Base-by-base conservation (phyloP, 345 rosid genomes). In the Pistacia integerrima region DNA sequence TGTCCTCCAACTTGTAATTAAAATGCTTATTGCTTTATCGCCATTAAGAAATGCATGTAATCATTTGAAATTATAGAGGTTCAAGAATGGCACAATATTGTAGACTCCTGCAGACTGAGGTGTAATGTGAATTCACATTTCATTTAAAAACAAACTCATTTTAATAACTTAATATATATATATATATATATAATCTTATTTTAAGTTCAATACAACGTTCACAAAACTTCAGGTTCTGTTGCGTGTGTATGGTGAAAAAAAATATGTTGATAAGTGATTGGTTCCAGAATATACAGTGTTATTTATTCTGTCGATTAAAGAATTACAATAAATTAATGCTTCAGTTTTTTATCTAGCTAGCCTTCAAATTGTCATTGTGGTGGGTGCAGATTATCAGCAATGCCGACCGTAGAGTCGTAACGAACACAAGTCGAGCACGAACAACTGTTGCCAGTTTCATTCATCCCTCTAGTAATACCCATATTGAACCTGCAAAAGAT, bases 371-470 rank as follows among this genome's bases (percentile, higher is more conserved):
- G 36, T 46, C 44, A 0, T 44, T 56, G 38, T 65, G 12, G 38
- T 65, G 12, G 44, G n/a, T 55, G 38, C 52, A 68, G 73, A 64
- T 83, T 22, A 79, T 76, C 28, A 73, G 76, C 59, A 79, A 79
- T 38, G 83, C 58, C 11, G 75, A 79, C 22, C 85, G 77, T 35
- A 52, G 80, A 71, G 78, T 44, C 12, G 74, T n/a, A 22, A 66
- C 76, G 11, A 79, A 63, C 61, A 17, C 56, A 73, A 67, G 20
- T 5, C 22, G 16, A 8, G 77, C 77, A 1, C 51, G 82, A 35
- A 84, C 81, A 20, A 77, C 68, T 0, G 72, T 77, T 7, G 77
- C 54, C 54, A 56, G 56, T 58, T 64, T 79, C 77, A 69, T 81
- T 33, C 57, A 65, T 75, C 82, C 84, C 62, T 55, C 76, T 18